These are phyloP conservation scores for Fragilaria radians DNA, from an alignment of 108 stramenopile genomes.

Conservation along the genomic window DNA sequence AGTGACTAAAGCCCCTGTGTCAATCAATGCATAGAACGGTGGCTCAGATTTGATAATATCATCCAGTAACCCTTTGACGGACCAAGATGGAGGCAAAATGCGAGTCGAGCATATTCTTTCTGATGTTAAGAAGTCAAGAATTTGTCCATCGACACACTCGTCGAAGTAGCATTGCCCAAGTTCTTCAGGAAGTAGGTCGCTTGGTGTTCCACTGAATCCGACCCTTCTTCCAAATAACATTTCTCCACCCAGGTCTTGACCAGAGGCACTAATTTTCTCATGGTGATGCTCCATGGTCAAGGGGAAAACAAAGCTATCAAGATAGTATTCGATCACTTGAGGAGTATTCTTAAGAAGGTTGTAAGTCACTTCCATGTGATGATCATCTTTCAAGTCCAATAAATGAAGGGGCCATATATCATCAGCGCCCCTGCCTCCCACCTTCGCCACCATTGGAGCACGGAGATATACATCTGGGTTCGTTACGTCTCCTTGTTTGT, in stretches of 20 bases:
- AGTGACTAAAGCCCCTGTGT: constrained; percentile 94
- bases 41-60: constrained; percentile 72
- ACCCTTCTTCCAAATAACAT: constrained; percentile 93
- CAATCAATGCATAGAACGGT: constrained; percentile 89
- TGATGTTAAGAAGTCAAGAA: constrained; percentile 87
- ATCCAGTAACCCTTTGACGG: constrained; percentile 68
- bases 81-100: constrained; percentile 65
- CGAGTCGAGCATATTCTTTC: constrained; percentile 77
- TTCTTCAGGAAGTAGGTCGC: constrained; percentile 96
- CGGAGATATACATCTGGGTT: constrained; percentile 45
- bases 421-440: constrained; percentile 66
- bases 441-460: constrained; percentile 30
- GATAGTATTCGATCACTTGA: constrained; percentile 83
- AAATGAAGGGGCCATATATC: constrained; percentile 98
- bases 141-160: constrained; percentile 95
- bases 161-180: constrained; percentile 96
- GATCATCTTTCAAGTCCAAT: constrained; percentile 91
- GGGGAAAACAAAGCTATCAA: constrained; percentile 94
- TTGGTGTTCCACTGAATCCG: constrained; percentile 98
- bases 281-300: constrained; percentile 91
- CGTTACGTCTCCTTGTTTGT: constrained; percentile 12
- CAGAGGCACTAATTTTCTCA: constrained; percentile 95
- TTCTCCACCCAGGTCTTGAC: constrained; percentile 97
- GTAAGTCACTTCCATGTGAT: constrained; percentile 90
- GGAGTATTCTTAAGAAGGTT: constrained; percentile 80